A percentile compares a stretch with the other conserved stretches of the same genome.
Conservation (phyloP, 2,329 filamentous ascomycete genomes). For the Fusarium vanettenii region DNA sequence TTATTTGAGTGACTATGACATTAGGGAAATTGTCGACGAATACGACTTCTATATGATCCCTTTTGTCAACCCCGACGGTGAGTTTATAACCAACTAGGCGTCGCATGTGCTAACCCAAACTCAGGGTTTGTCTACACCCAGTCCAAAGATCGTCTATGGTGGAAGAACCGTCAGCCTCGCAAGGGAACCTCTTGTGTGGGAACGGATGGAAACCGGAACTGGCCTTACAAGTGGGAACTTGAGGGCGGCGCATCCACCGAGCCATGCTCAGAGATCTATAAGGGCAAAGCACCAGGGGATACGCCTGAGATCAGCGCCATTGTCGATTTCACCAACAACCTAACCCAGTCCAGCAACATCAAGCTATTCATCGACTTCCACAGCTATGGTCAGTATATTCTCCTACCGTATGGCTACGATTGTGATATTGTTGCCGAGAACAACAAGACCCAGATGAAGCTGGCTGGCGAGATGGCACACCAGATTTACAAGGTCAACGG, state of each 20-base stretch:
- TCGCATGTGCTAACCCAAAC: background rate
- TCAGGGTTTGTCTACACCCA: constrained; percentile 29
- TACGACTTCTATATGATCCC: constrained; percentile 76
- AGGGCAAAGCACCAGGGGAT: constrained; percentile 35
- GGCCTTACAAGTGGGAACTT: constrained; percentile 5
- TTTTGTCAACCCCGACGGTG: constrained; percentile 70
- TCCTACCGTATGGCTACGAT: constrained; percentile 68
- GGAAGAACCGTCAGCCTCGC: constrained; percentile 5
- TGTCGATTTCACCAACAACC: constrained; percentile 45
- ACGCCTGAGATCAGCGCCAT: constrained; percentile 64
- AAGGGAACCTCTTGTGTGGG: background rate
- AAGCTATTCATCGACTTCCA: constrained; percentile 74
- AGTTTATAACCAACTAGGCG: background rate
- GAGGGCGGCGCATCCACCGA: background rate
- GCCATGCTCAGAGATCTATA: constrained; percentile 1
- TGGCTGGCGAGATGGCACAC: constrained; percentile 49
- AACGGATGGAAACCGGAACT: constrained; percentile 7
- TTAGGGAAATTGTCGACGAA: constrained; percentile 63
- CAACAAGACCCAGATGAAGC: constrained; percentile 58
- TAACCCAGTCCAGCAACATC: constrained; percentile 51
- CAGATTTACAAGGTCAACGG: constrained; percentile 17
- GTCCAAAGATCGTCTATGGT: background rate
- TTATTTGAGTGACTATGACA: constrained; percentile 53
- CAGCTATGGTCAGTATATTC: constrained; percentile 70
- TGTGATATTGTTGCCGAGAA: constrained; percentile 61